Conservation (phyloP, 805 yeast genomes). For the Myxozyma lipomycoides region DNA sequence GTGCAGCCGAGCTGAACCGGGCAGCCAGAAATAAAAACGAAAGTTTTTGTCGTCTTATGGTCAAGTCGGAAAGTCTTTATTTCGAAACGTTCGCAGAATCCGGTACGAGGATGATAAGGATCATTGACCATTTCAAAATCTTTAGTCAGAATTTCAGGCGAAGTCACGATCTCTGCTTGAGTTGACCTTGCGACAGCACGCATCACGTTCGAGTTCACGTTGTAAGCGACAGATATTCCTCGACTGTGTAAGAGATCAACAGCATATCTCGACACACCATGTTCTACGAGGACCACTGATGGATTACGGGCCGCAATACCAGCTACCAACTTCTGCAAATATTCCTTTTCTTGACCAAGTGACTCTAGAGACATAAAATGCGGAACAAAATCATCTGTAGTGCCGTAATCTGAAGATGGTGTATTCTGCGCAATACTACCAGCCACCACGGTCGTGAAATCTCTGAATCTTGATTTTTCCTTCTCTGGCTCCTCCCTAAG, state of each 20-base stretch:
- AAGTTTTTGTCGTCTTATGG: constrained; percentile 48
- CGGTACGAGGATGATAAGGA: constrained; percentile 51
- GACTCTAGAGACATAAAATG: constrained; percentile 79
- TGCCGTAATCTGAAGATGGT: neutral
- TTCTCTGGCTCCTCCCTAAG: constrained; percentile 56
- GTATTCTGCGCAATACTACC: neutral
- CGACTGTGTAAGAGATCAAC: constrained; percentile 64
- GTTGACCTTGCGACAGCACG: constrained; percentile 74
- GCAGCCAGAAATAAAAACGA: constrained; percentile 76
- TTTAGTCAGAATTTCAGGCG: constrained; percentile 78
- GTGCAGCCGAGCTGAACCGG: constrained; percentile 74
- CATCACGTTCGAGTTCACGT: constrained; percentile 76
- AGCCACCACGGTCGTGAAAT: neutral
- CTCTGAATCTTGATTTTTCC: neutral
- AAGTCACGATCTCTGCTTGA: constrained; percentile 76
- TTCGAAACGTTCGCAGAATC: constrained; percentile 68
- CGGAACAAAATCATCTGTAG: neutral
- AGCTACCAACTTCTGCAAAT: constrained; percentile 72
- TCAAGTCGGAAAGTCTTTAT: constrained; percentile 61
- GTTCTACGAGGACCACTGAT: constrained; percentile 70
- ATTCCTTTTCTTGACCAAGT: constrained; percentile 78
- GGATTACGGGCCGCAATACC: constrained; percentile 75
- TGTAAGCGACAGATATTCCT: constrained; percentile 74
- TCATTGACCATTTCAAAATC: constrained; percentile 29
- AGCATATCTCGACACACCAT: constrained; percentile 79